Conservation (phyloP, 106 monocot genomes). For the Triglochin maritima region DNA sequence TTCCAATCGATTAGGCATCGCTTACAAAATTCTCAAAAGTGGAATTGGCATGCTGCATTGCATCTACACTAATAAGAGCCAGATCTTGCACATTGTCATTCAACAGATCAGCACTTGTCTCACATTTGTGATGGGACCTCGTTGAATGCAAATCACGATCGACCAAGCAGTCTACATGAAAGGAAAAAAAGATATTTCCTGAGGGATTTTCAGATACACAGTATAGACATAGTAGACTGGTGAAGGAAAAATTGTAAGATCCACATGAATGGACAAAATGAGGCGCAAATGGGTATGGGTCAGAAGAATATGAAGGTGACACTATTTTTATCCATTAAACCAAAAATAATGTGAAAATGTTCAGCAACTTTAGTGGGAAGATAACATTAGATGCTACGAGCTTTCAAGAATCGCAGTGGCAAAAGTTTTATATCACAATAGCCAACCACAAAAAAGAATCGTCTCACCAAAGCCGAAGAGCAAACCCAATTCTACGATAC, state of each 20-base stretch:
- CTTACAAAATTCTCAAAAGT: constrained; percentile 94
- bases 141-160: constrained; percentile 10
- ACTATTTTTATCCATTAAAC: not conserved
- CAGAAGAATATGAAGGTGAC: not conserved
- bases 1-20: not conserved
- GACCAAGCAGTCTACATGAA: constrained; percentile 26
- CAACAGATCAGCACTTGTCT: not conserved
- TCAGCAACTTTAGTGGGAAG: no score
- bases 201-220: not conserved
- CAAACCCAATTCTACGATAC: no score
- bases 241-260: not conserved
- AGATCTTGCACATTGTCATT: constrained; percentile 10
- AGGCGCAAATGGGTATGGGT: not conserved
- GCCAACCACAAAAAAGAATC: no score
- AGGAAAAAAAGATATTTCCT: not conserved
- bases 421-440: no score
- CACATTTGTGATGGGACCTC: constrained; percentile 5
- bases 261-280: not conserved
- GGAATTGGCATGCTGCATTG: constrained; percentile 74
- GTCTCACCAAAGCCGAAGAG: no score
- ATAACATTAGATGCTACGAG: no score
- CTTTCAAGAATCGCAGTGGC: no score
- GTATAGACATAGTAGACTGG: not conserved
- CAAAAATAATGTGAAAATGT: not conserved
- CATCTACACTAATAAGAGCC: constrained; percentile 42